Evolutionary conservation across 2,329 filamentous ascomycete species (phyloP).

Genomic region (Plenodomus biglobosus): DNA sequence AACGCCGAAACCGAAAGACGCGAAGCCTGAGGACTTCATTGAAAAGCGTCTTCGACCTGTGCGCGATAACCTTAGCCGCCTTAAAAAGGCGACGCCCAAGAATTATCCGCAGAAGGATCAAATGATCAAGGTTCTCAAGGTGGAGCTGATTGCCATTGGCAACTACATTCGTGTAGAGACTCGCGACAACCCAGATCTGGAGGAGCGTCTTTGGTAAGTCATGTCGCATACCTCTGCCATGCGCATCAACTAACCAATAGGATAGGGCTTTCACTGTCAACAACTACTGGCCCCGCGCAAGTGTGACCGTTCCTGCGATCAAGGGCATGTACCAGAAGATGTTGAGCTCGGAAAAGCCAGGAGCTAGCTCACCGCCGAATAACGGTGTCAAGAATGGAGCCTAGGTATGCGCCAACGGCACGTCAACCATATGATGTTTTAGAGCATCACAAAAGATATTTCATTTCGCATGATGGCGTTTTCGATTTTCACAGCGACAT

Average conservation of each 20-base stretch:
- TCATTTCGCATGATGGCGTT: slow-evolving; percentile 22
- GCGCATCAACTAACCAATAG: slow-evolving; percentile 20
- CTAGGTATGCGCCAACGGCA: slow-evolving; percentile 5
- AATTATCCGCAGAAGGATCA: slow-evolving; percentile 64
- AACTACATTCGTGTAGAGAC: slow-evolving; percentile 59
- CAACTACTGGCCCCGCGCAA: slow-evolving; percentile 44
- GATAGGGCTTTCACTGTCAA: slow-evolving; percentile 42
- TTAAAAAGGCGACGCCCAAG: slow-evolving; percentile 63
- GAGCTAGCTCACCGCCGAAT: slow-evolving; percentile 20
- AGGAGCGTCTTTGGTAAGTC: slow-evolving; percentile 56
- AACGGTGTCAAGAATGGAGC: slow-evolving; percentile 31
- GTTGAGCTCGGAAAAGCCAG: slow-evolving; percentile 35
- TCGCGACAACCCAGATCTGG: slow-evolving; percentile 48
- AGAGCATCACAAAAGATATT: slow-evolving; percentile 9
- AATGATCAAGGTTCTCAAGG: slow-evolving; percentile 63
- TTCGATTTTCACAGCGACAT: slow-evolving; percentile 13
- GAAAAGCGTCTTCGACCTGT: slow-evolving; percentile 60
- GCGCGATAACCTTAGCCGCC: slow-evolving; percentile 60
- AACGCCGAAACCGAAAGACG: slow-evolving; percentile 31
- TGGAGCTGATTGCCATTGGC: slow-evolving; percentile 63
- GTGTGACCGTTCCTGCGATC: slow-evolving; percentile 35
- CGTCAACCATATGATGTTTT: slow-evolving; percentile 3
- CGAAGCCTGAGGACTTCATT: slow-evolving; percentile 51
- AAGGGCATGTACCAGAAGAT: slow-evolving; percentile 45
- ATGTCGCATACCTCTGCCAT: too few species aligned